Evolutionary conservation across 192 early-diverging fungal species (phyloP).

Genomic region (Coemansia sp.): DNA sequence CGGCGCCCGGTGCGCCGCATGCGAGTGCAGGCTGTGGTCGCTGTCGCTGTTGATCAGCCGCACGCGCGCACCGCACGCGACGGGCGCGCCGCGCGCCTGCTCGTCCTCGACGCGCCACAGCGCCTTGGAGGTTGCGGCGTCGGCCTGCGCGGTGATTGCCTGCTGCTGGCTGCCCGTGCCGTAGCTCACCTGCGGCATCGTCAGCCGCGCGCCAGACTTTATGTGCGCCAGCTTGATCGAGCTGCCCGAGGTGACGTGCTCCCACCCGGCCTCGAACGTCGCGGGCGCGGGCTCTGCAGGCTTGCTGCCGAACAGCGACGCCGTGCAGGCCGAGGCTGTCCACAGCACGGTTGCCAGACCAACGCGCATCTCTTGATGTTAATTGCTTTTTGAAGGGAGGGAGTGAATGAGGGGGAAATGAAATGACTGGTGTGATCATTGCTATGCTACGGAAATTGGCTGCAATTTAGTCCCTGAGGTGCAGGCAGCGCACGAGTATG

Average conservation of each 20-base stretch:
- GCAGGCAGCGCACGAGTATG: too few relatives aligned
- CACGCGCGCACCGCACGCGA: constrained; percentile 17
- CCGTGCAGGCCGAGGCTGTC: background rate
- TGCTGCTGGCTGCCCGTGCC: constrained; percentile 52
- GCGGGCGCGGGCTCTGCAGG: background rate
- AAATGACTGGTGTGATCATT: too few relatives aligned
- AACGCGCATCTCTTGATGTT: too few relatives aligned
- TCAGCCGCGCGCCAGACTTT: constrained; percentile 25
- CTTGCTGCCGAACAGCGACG: constrained; percentile 15
- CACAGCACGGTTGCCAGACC: background rate
- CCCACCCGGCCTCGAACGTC: constrained; percentile 29
- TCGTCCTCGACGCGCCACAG: constrained; percentile 27
- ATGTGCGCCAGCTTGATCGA: constrained; percentile 41
- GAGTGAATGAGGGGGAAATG: too few relatives aligned
- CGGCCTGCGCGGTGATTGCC: constrained; percentile 31
- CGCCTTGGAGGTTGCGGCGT: constrained; percentile 17
- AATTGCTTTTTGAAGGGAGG: too few relatives aligned
- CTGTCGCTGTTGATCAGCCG: constrained; percentile 46
- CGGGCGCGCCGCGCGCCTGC: constrained; percentile 11
- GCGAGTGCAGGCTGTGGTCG: constrained; percentile 43
- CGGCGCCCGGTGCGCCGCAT: constrained; percentile 34
- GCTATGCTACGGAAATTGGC: too few relatives aligned
- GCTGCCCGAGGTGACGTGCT: constrained; percentile 37
- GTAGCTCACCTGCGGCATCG: constrained; percentile 50
- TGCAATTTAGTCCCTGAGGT: too few relatives aligned